Percentiles rank a stretch among this genome's conserved stretches.
Evolutionary conservation across 2,329 filamentous ascomycete species (phyloP).

Genomic region (Scedosporium apiospermum): DNA sequence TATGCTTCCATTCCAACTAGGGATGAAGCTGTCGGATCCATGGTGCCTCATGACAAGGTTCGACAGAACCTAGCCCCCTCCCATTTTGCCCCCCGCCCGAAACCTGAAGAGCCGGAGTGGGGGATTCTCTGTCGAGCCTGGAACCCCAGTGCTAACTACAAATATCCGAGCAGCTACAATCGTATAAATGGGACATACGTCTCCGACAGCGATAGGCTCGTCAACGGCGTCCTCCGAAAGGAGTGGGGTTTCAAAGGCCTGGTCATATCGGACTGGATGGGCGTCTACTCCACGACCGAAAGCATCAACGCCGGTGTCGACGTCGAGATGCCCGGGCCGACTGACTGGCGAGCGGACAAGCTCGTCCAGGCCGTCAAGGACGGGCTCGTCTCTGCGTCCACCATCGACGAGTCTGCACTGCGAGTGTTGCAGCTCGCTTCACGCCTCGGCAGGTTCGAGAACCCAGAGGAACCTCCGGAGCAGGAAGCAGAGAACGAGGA

Average conservation of each 20-base stretch:
- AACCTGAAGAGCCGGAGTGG: too few species aligned
- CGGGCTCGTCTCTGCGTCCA: constrained; percentile 13
- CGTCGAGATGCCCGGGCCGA: constrained; percentile 27
- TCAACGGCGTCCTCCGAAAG: constrained; percentile 28
- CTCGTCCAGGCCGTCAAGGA: constrained; percentile 14
- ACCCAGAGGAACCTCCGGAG: constrained; percentile 9
- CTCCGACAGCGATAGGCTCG: constrained; percentile 27
- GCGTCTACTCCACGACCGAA: constrained; percentile 22
- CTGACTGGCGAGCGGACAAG: constrained; percentile 16
- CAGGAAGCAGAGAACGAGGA: constrained; percentile 16
- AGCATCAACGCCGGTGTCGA: constrained; percentile 21
- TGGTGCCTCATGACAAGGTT: constrained; percentile 36
- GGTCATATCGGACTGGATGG: constrained; percentile 38
- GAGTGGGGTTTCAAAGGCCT: constrained; percentile 36
- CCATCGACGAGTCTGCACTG: constrained; percentile 18
- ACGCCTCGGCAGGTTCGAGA: constrained; percentile 14
- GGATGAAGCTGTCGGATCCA: constrained; percentile 29
- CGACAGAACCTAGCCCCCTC: too few species aligned
- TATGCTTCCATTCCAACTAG: constrained; percentile 34
- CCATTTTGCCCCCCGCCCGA: too few species aligned
- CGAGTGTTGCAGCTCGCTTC: constrained; percentile 20
- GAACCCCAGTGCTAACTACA: too few species aligned
- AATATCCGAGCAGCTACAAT: too few species aligned
- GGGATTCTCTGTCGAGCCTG: too few species aligned
- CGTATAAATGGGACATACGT: constrained; percentile 35